phyloP scores from a whole-genome alignment of 345 rosid species.

The Sonneratia alba region DNA sequence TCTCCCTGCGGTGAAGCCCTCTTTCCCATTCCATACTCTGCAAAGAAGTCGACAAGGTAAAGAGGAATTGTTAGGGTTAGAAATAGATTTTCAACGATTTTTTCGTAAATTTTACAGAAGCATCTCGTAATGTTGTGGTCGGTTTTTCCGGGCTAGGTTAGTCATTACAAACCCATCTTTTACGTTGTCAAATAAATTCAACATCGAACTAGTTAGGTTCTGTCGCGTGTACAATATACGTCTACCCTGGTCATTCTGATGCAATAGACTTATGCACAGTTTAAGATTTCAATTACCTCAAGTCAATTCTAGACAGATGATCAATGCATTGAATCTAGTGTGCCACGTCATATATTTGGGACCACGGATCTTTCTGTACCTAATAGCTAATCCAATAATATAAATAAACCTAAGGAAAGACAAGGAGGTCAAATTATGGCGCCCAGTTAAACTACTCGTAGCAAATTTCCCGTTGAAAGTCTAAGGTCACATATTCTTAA shows the following conservation, averaged over 20 bases:
- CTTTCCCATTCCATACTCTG: constrained; percentile 86
- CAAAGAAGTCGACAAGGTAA: background rate
- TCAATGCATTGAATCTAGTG: background rate
- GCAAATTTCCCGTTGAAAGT: background rate
- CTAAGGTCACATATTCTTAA: no score
- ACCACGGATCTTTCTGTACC: background rate
- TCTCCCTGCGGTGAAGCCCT: constrained; percentile 74
- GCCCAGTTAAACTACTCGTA: background rate
- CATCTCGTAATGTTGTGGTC: no score
- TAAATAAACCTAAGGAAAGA: background rate
- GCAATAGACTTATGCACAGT: background rate
- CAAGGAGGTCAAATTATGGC: background rate
- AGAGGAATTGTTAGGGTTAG: background rate
- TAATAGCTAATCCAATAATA: background rate
- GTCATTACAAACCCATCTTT: background rate
- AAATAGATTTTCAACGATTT: no score
- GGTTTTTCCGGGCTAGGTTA: no score
- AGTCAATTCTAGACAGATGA: no score
- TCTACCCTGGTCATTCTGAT: background rate
- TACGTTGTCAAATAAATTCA: background rate
- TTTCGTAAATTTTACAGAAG: no score
- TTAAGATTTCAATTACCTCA: background rate
- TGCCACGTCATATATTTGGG: background rate
- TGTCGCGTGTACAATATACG: no score
- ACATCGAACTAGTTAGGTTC: background rate